Evolutionary conservation across 2,329 filamentous ascomycete species (phyloP).

Genomic region (Phaeosphaeriaceae sp.): DNA sequence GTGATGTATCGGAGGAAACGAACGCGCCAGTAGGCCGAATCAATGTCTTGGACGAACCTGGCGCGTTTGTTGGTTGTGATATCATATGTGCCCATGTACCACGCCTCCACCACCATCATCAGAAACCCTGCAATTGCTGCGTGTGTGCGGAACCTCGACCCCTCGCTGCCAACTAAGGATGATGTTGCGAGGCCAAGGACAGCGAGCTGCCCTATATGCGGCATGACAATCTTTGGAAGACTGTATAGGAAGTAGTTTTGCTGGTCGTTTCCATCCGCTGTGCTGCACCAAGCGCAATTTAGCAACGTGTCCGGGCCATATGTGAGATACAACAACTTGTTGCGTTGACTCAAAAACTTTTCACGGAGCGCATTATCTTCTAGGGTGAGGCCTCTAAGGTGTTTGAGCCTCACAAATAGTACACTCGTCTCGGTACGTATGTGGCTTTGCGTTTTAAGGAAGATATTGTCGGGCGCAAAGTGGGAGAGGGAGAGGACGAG

Average conservation of each 20-base stretch:
- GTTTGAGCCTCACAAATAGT: constrained; percentile 76
- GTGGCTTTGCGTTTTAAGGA: constrained; percentile 76
- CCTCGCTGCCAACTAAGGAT: constrained; percentile 67
- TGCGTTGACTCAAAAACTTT: constrained; percentile 68
- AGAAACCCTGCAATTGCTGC: constrained; percentile 69
- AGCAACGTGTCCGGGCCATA: constrained; percentile 78
- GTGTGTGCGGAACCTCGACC: constrained; percentile 70
- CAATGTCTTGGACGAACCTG: constrained; percentile 65
- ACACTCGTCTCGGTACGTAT: constrained; percentile 86
- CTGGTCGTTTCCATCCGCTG: constrained; percentile 64
- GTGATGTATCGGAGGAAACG: constrained; percentile 67
- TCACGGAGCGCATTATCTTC: constrained; percentile 69
- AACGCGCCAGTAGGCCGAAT: constrained; percentile 75
- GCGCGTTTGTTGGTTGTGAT: constrained; percentile 68
- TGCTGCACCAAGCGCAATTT: constrained; percentile 80
- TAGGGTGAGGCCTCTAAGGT: constrained; percentile 63
- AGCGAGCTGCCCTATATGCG: constrained; percentile 81
- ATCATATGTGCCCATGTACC: constrained; percentile 68
- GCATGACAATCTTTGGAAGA: constrained; percentile 72
- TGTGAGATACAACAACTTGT: constrained; percentile 79
- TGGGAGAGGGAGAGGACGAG: constrained; percentile 69
- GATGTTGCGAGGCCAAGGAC: constrained; percentile 77
- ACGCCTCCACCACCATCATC: constrained; percentile 70
- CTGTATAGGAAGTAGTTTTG: constrained; percentile 80
- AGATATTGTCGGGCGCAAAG: constrained; percentile 81